phyloP scores from a whole-genome alignment of 192 early-diverging fungal genomes.

The Podila epigama region DNA sequence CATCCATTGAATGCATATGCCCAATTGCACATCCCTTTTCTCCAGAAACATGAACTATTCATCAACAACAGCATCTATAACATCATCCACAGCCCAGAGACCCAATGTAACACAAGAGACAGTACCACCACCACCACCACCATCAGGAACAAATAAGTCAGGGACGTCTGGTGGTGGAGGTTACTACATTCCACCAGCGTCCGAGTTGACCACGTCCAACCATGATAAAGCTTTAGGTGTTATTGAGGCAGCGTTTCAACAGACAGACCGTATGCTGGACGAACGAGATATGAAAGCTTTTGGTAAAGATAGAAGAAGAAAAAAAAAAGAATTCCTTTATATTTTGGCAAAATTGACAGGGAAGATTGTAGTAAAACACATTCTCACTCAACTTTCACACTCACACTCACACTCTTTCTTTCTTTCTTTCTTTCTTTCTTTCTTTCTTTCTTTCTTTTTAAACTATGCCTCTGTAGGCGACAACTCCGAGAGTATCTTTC shows the following conservation, averaged over 20 bases:
- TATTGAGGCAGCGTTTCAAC: conserved; percentile 25
- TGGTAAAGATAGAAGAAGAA: conserved; percentile 19
- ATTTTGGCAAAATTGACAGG: too few relatives aligned
- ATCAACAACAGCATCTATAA: background rate
- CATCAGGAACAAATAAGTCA: background rate
- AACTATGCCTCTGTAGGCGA: conserved; percentile 27
- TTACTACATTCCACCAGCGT: conserved; percentile 42
- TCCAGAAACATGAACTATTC: too few relatives aligned
- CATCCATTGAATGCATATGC: too few relatives aligned
- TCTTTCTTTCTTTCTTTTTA: background rate
- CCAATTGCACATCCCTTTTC: too few relatives aligned
- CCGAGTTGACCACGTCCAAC: conserved; percentile 37
- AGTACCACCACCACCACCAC: background rate
- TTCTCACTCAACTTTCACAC: too few relatives aligned
- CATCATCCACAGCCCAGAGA: background rate
- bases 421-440: background rate
- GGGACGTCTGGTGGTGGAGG: background rate
- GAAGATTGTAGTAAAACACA: too few relatives aligned
- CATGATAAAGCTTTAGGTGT: conserved; percentile 43
- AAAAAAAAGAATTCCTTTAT: too few relatives aligned
- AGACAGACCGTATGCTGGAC: conserved; percentile 34
- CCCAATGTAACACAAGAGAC: too few relatives aligned
- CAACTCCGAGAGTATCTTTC: conserved; percentile 47
- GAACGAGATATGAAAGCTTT: conserved; percentile 47
- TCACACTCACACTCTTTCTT: background rate